Base-by-base conservation (phyloP, 2,329 filamentous ascomycete species). In the Beauveria australis region DNA sequence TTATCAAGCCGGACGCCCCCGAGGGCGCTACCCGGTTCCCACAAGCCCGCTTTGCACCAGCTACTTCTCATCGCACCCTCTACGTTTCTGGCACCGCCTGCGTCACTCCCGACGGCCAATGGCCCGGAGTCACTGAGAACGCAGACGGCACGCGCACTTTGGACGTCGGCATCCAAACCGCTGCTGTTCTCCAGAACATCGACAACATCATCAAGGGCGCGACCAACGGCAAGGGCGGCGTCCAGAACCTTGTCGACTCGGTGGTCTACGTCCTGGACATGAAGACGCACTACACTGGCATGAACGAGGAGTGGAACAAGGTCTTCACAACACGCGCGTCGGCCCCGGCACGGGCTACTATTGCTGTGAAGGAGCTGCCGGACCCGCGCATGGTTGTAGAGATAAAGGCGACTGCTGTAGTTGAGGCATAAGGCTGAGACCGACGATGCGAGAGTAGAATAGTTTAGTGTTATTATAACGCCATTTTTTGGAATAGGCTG, bases 291-390 rank as follows among this genome's bases (percentile, higher is more conserved):
- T 77, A 78, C 61, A 68, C 69, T 5, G 75, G 72, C 18, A 77
- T 78, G 75, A 77, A 78, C 55, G 75, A 76, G 64, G 75, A 75
- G 64, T 78, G 76, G 76, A 78, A 78, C 62, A 74, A 75, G 64
- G 69, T 78, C 8, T 78, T 74, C 62, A 30, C 68, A 16, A 69
- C 71, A 37, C 69, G 74, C 7, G 67, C 63, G 1, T 68, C 64
- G 56, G 75, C 75, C 1, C 76, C 75, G 5, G 73, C 75, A 8
- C 56, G 71, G 26, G 70, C 71, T 5, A 72, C 71, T 1, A 66
- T 73, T 61, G 69, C 68, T 5, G 67, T 73, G 49, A 69, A 64
- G 51, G 65, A 70, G 54, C 61, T 73, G 58, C 71, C 71, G 7
- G 68, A 71, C 60, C 68, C 69, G 28, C 63, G 69, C 22, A 66